Evolutionary conservation across 257 asterid genomes (phyloP).

Genomic region (Solanum pimpinellifolium): DNA sequence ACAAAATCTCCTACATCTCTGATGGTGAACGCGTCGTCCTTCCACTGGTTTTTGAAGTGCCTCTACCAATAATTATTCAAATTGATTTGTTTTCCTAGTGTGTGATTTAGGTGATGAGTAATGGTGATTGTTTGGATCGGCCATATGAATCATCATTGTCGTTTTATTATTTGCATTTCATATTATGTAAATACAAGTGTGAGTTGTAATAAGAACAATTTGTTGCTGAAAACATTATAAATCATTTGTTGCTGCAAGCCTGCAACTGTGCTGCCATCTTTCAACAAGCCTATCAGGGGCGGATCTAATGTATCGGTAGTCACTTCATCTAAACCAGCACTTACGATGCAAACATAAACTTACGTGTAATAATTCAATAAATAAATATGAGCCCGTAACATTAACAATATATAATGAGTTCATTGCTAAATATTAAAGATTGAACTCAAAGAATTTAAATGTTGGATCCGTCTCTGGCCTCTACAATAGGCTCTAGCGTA

Average conservation of each 20-base stretch:
- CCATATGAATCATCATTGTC: neutral
- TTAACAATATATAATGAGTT: neutral
- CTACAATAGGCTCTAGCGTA: neutral
- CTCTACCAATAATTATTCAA: neutral
- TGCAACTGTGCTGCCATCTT: neutral
- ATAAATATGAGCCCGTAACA: neutral
- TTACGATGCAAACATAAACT: neutral
- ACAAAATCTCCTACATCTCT: neutral
- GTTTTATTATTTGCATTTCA: neutral
- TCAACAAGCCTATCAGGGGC: neutral
- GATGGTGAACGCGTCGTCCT: neutral
- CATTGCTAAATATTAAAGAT: neutral
- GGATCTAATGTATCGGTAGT: neutral
- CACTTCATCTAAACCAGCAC: neutral
- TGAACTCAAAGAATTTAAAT: neutral
- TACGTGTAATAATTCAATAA: neutral
- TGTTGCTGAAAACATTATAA: neutral
- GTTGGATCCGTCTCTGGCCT: neutral
- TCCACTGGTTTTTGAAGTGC: neutral
- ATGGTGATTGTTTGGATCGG: neutral
- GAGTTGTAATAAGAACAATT: neutral
- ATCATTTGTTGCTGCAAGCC: neutral
- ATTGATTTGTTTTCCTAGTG: neutral
- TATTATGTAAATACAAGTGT: neutral
- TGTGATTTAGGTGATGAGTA: neutral